Base-by-base conservation (phyloP, 495 filamentous ascomycete species). In the Extremus antarcticus region DNA sequence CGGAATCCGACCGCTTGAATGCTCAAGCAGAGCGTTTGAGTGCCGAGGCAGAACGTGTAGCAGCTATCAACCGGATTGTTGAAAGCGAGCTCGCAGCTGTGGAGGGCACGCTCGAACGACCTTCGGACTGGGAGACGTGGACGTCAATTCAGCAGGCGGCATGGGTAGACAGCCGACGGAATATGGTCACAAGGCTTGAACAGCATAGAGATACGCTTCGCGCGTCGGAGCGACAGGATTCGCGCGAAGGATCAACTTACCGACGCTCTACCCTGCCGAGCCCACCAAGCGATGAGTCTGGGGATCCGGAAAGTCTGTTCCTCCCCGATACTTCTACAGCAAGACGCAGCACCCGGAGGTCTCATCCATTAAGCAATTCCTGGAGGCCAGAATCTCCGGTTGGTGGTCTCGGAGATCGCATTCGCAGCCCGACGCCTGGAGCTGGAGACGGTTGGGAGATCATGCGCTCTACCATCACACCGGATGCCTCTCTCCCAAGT, bases 341-440 rank as follows among this genome's bases (percentile, higher is more conserved):
- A 45, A n/a, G 41, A n/a, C 46, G 57, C 24, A 29, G 19, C n/a
- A 29, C 15, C 35, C 51, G 45, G 15, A 21, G 32, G 1, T 8
- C 50, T 1, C 59, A 62, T 29, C 59, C 59, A 1, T 20, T 62
- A 20, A 47, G 55, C 2, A 46, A 52, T 45, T 65, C 66, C 2
- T 66, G 68, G 68, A 62, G 55, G 19, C 59, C 68, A 8, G 61
- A 53, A 13, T 63, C 57, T 21, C 61, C 64, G 39, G 61, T 63
- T 3, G 84, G 91, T 71, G 89, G 89, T 15, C 75, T 94, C 25
- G 89, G 88, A 16, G 88, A 94, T 67, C 79, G 88, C 41, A 94
- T 88, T 63, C 71, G 86, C 49, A 90, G 86, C 66, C 86, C 88
- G 1, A 50, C 54, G 3, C 54, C 58, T 15, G 63, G 40, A 49